Percentiles rank a stretch among this genome's conserved stretches.
These are phyloP conservation scores for Moringa oleifera DNA, from an alignment of 345 rosid genomes.

Conservation along the genomic window DNA sequence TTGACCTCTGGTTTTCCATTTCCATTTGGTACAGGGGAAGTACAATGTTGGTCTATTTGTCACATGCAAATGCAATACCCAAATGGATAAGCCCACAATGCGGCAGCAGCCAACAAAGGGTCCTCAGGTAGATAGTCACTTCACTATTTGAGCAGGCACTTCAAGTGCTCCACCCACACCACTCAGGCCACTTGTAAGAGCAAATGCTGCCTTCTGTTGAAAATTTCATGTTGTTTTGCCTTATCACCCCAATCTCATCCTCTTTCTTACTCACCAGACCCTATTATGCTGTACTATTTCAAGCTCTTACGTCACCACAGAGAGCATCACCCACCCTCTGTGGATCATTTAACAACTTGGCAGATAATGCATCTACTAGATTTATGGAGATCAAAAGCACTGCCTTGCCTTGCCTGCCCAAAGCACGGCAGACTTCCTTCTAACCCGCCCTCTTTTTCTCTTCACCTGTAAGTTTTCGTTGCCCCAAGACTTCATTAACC, in stretches of 20 bases:
- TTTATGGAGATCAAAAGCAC: too few relatives aligned
- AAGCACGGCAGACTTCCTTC: background rate
- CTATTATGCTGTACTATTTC: too few relatives aligned
- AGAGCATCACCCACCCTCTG: too few relatives aligned
- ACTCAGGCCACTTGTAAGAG: background rate
- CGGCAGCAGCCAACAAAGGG: too few relatives aligned
- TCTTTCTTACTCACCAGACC: background rate
- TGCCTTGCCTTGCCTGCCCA: background rate
- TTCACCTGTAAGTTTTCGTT: background rate
- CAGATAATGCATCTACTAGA: too few relatives aligned
- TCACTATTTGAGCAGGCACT: too few relatives aligned
- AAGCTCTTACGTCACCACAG: too few relatives aligned
- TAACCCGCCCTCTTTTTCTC: background rate
- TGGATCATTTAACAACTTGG: too few relatives aligned
- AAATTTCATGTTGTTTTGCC: background rate
- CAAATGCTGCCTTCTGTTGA: background rate
- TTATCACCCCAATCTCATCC: too few relatives aligned
- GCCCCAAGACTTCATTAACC: background rate
- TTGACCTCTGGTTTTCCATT: background rate
- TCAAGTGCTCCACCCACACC: constrained; percentile 21
- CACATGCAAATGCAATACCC: too few relatives aligned
- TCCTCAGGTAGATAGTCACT: too few relatives aligned
- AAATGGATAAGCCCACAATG: too few relatives aligned
- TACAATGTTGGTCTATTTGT: constrained; percentile 5
- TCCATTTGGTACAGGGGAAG: constrained; percentile 22